Evolutionary conservation across 805 yeast genomes (phyloP), one percentile per base, ranked within the genome.

Genomic region (Naumovozyma baii): DNA sequence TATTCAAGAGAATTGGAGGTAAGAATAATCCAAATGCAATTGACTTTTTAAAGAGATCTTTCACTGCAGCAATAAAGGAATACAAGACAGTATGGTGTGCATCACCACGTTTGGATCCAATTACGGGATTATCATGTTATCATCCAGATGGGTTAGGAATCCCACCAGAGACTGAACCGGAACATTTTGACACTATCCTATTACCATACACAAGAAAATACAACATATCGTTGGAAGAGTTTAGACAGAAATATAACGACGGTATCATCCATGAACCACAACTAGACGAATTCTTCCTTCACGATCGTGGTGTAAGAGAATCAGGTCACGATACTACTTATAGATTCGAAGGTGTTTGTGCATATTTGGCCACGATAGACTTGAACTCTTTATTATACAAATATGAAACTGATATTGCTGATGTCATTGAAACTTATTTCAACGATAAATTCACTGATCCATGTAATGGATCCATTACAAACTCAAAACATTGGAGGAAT

Each of bases 291-390:
- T 90, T 84, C 57, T 84, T 90, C 57, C 60, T 83, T 37, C 95
- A 90, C 55, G 98, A 90, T 59, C 70, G 96, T 42, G 96, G 94
- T 1, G 94, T 90, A 9, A 74, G 98, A 56, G 98, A 90, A 62
- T 80, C 92, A 25, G 98, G 98, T 1, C 97, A 92, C 58, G 98
- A 90, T 57, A 92, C 97, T 0, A 71, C 90, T 2, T 86, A 88
- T 54, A 70, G 98, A 52, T 67, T 92, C 39, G 96, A 88, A 62
- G 94, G 94, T 30, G 73, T 76, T 33, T 86, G 95, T 61, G 96
- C 95, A 0, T 68, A 83, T 56, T 65, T 90, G 48, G 96, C 94
- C 1, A 90, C 97, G 0, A 80, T 90, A 36, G 98, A 90, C 58
- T 69, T 90, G 54, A 87, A 88, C 61, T 71, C 92, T 4, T 64